A percentile compares a stretch with the other conserved stretches of the same genome.
phyloP scores from a whole-genome alignment of 2,329 filamentous ascomycete genomes.

The Fusarium virguliforme region DNA sequence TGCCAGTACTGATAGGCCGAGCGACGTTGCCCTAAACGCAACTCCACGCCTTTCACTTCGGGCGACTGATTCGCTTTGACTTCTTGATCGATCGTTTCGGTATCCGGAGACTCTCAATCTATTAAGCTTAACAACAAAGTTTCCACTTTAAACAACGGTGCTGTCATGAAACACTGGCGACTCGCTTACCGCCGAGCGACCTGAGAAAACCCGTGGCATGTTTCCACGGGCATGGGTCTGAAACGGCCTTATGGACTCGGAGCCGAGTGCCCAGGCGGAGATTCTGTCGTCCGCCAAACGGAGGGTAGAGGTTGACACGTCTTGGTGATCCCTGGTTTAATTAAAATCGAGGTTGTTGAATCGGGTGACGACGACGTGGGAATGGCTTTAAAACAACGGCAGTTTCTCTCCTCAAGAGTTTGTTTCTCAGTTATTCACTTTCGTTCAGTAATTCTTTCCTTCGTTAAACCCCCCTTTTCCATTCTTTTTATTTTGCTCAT shows the following conservation, averaged over 20 bases:
- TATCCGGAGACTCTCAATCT: not conserved
- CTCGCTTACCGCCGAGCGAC: constrained; percentile 33
- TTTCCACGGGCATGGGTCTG: constrained; percentile 26
- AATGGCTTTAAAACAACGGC: constrained; percentile 26
- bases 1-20: not conserved
- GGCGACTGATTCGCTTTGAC: not conserved
- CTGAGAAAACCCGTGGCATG: constrained; percentile 19
- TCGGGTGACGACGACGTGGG: constrained; percentile 1
- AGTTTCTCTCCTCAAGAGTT: not conserved
- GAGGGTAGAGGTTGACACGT: constrained; percentile 1
- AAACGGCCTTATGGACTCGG: constrained; percentile 17
- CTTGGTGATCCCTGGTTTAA: constrained; percentile 30
- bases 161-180: constrained; percentile 34
- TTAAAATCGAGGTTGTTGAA: constrained; percentile 20
- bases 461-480: constrained; percentile 23
- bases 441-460: constrained; percentile 23
- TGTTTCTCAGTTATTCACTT: constrained; percentile 4
- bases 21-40: not conserved
- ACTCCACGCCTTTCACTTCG: not conserved
- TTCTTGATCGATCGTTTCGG: not conserved
- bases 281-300: constrained; percentile 46
- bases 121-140: constrained; percentile 8
- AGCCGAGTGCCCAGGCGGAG: constrained; percentile 41
- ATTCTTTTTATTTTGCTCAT: constrained; percentile 30
- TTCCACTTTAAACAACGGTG: not conserved